A percentile compares a stretch with the other conserved stretches of the same genome.
Conservation (phyloP, 2,329 filamentous ascomycete species). For the Apiospora sp. region DNA sequence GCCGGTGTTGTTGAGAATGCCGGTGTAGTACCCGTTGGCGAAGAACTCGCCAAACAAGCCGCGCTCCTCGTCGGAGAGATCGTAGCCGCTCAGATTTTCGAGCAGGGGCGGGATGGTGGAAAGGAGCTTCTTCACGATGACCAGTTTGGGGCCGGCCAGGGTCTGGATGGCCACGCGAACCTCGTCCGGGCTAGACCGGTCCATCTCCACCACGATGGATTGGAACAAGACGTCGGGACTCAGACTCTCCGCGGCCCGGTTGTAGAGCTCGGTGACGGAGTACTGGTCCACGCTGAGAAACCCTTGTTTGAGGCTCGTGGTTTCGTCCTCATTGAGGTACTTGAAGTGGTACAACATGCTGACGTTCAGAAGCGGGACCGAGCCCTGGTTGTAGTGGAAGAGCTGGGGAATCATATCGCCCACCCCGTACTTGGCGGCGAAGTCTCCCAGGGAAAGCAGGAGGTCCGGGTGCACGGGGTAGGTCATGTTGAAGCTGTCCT, state of each 20-base stretch:
- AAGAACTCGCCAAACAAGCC: neutral
- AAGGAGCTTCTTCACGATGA: neutral
- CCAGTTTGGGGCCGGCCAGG: neutral
- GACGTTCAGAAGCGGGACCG: neutral
- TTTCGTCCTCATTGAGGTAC: neutral
- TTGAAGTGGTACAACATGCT: constrained; percentile 14
- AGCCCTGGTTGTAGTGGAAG: neutral
- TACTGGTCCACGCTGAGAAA: neutral
- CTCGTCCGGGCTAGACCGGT: neutral
- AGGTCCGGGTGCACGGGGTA: constrained; percentile 8
- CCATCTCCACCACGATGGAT: neutral
- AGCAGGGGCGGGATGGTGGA: neutral
- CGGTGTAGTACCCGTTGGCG: constrained; percentile 2
- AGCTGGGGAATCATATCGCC: neutral
- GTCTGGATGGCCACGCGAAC: neutral
- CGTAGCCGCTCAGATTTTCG: neutral
- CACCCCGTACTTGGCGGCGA: constrained; percentile 6
- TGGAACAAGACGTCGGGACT: neutral
- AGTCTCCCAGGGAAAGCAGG: constrained; percentile 7
- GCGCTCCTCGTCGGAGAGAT: neutral
- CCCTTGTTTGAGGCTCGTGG: too few species aligned
- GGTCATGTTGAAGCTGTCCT: constrained; percentile 9
- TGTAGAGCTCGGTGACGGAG: neutral
- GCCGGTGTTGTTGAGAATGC: neutral
- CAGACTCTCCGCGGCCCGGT: neutral